Evolutionary conservation across 176 grass and related monocot genomes (phyloP), one percentile per base, ranked within the genome.

Genomic region (Oryza glaberrima): DNA sequence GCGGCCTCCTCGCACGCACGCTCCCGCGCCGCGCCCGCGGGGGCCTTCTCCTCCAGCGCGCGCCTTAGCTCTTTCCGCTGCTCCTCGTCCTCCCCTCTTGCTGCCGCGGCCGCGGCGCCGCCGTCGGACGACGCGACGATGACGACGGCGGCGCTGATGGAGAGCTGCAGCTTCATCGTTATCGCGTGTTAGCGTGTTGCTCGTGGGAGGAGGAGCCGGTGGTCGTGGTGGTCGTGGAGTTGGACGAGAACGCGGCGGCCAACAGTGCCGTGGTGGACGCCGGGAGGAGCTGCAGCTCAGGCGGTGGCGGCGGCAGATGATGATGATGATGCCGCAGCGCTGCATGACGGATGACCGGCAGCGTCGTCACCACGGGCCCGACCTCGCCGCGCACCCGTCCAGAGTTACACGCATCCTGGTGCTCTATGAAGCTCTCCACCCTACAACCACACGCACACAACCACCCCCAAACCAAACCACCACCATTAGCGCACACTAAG

Each of bases 371-470:
- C 65, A 84, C 79, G n/a, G 32, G n/a, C 19, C 14, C 17, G 79
- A 52, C 61, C 61, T 93, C 88, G 14, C 72, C 70, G 23, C 83
- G 91, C 58, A 89, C 82, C 86, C 90, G 90, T 67, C 84, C 65
- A 78, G 95, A 86, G 87, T 84, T 92, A 93, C 96, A 98, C 22
- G 91, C 86, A 69, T 98, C 96, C 83, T 98, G 91, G 77, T 98
- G 96, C 89, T 26, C 26, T 26, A 26, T 26, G 26, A 26, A 26
- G 26, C 26, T 26, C 26, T 26, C 26, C 26, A 26, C 96, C 74
- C 96, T 98, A 74, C 83, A 84, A 26, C 3, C 36, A n/a, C 30
- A 22, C 43, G 26, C 17, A 67, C 17, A 69, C 26, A 38, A 1
- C 5, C 28, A 36, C 32, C 26, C 67, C 67, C 26, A 26, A 26